phyloP scores from a whole-genome alignment of 768 basidiomycete species.

The Boletus vermiculosoides region DNA sequence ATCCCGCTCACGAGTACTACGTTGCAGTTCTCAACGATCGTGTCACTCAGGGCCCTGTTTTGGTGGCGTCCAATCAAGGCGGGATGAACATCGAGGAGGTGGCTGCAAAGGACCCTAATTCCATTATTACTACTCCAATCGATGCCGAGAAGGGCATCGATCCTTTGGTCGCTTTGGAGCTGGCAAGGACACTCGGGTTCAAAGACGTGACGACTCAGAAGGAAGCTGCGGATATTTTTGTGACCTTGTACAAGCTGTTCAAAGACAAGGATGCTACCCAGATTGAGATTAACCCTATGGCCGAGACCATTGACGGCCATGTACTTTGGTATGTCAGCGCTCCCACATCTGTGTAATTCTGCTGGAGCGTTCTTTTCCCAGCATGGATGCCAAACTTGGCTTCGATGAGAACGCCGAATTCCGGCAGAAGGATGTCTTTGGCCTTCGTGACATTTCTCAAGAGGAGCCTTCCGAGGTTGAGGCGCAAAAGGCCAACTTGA shows the following conservation, averaged over 20 bases:
- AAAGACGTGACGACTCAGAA: constrained; percentile 64
- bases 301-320: constrained; percentile 84
- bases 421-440: constrained; percentile 89
- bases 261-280: constrained; percentile 99
- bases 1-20: constrained; percentile 96
- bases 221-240: constrained; percentile 91
- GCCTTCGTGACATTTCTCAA: constrained; percentile 87
- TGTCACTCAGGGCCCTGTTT: constrained; percentile 79
- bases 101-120: constrained; percentile 88
- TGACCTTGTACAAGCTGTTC: constrained; percentile 93
- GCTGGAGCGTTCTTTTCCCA: constrained; percentile 30
- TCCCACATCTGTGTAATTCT: background rate
- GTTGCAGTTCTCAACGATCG: constrained; percentile 97
- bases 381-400: constrained; percentile 99
- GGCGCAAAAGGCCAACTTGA: constrained; percentile 92
- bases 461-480: constrained; percentile 98
- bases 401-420: constrained; percentile 99
- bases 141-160: constrained; percentile 79
- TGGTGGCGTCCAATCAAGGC: constrained; percentile 91
- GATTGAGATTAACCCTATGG: constrained; percentile 99
- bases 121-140: constrained; percentile 95
- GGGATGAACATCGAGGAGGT: constrained; percentile 99
- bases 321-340: constrained; percentile 83
- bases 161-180: constrained; percentile 62
- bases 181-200: constrained; percentile 93